Percentiles rank a stretch among this genome's conserved stretches.
These are phyloP conservation scores for Trametes sp. DNA, from an alignment of 1,284 basidiomycete species.

Conservation along the genomic window DNA sequence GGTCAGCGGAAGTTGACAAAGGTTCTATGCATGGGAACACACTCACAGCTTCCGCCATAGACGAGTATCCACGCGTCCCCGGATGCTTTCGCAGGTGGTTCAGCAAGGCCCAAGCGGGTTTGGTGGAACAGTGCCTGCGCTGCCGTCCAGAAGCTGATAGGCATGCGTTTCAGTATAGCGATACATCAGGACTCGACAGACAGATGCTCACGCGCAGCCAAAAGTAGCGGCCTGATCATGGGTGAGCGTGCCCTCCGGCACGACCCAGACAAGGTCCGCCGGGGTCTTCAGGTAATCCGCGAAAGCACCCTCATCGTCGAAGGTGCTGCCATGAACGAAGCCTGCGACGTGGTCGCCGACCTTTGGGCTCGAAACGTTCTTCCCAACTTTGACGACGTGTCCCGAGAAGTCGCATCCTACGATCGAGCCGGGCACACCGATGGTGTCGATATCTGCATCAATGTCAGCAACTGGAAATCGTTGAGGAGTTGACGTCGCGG, in stretches of 20 bases:
- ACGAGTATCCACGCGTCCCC: constrained; percentile 38
- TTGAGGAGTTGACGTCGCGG: not conserved
- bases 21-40: not conserved
- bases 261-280: constrained; percentile 42
- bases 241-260: constrained; percentile 40
- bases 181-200: too few relatives aligned
- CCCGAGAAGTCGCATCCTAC: constrained; percentile 40
- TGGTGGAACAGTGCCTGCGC: constrained; percentile 45
- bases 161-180: too few relatives aligned
- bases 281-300: constrained; percentile 50
- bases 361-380: constrained; percentile 28
- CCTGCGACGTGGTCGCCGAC: constrained; percentile 39
- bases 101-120: constrained; percentile 34
- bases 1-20: not conserved
- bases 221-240: constrained; percentile 46
- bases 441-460: not conserved
- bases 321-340: constrained; percentile 36
- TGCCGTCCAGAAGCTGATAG: constrained; percentile 43
- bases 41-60: constrained; percentile 43
- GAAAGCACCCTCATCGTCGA: constrained; percentile 43
- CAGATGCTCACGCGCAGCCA: constrained; percentile 46
- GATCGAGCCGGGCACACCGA: constrained; percentile 29
- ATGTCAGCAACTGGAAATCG: not conserved
- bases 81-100: constrained; percentile 30
- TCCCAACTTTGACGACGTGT: constrained; percentile 33